These are phyloP conservation scores for Nissolia schottii DNA, from an alignment of 306 rosid genomes.

Conservation along the genomic window DNA sequence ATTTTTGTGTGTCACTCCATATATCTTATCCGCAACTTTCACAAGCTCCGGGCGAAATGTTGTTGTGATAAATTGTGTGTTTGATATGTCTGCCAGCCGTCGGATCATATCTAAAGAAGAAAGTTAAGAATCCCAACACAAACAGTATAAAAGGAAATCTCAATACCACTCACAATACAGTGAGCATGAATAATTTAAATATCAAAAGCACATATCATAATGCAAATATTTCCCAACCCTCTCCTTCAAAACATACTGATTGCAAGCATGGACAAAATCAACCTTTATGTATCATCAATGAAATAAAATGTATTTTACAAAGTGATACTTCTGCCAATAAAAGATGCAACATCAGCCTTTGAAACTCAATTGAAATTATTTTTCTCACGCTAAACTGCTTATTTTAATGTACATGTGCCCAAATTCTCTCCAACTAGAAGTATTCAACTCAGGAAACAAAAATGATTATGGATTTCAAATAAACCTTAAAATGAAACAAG, in stretches of 20 bases:
- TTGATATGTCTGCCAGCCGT: conserved; percentile 76
- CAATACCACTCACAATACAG: conserved; percentile 14
- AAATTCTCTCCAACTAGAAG: neutral
- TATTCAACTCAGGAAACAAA: neutral
- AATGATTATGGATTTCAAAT: too few relatives aligned
- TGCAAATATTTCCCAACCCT: neutral
- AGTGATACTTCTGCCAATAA: neutral
- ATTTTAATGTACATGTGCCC: neutral
- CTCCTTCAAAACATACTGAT: neutral
- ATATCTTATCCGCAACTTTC: conserved; percentile 88
- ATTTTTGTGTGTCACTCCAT: conserved; percentile 83
- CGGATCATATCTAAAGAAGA: conserved; percentile 89
- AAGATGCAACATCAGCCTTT: neutral
- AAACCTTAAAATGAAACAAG: neutral
- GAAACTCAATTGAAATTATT: neutral
- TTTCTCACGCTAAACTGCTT: neutral
- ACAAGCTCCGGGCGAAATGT: conserved; percentile 94
- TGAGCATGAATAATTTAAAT: conserved; percentile 9
- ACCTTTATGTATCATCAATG: neutral
- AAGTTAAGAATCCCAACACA: conserved; percentile 43
- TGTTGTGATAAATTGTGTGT: conserved; percentile 91
- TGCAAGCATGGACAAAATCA: neutral
- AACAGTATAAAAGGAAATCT: conserved; percentile 12
- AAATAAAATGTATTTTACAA: neutral
- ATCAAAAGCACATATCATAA: neutral